A percentile compares a stretch with the other conserved stretches of the same genome.
Conservation (phyloP, 2,329 filamentous ascomycete genomes). For the Venturia nashicola region DNA sequence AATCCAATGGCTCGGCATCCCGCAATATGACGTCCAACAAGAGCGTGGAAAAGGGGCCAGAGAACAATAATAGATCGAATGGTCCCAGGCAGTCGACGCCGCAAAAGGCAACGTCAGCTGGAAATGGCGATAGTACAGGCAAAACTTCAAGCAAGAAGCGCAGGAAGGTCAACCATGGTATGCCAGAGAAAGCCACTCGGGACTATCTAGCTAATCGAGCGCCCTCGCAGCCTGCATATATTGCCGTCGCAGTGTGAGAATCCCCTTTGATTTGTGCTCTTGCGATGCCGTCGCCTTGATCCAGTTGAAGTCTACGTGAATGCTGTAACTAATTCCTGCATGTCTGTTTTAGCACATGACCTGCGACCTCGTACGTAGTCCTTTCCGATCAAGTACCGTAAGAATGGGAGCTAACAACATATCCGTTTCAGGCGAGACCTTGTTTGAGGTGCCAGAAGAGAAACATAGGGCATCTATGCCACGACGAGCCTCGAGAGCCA, state of each 20-base stretch:
- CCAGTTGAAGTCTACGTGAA: neutral
- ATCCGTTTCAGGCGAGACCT: slow-evolving; percentile 61
- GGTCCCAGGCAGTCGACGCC: slow-evolving; percentile 4
- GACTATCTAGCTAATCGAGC: slow-evolving; percentile 4
- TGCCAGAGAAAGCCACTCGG: slow-evolving; percentile 14
- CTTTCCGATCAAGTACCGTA: neutral
- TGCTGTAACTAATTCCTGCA: slow-evolving; percentile 4
- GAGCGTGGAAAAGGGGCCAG: slow-evolving; percentile 19
- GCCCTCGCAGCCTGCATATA: slow-evolving; percentile 34
- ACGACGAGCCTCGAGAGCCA: slow-evolving; percentile 87
- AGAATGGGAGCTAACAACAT: neutral
- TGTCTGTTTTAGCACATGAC: slow-evolving; percentile 35
- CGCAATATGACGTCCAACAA: slow-evolving; percentile 20
- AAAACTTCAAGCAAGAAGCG: slow-evolving; percentile 30
- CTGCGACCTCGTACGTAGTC: slow-evolving; percentile 34
- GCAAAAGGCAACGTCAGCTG: slow-evolving; percentile 4
- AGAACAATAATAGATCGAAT: slow-evolving; percentile 9
- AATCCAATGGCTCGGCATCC: slow-evolving; percentile 23
- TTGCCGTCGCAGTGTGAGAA: slow-evolving; percentile 18
- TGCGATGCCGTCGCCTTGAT: neutral
- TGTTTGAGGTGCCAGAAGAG: slow-evolving; percentile 97
- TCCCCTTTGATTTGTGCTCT: slow-evolving; percentile 1
- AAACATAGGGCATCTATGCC: slow-evolving; percentile 96
- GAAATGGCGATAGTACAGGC: neutral
- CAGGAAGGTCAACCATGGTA: slow-evolving; percentile 42